phyloP scores from a whole-genome alignment of 2,329 filamentous ascomycete genomes.

The Penicillium sp. region DNA sequence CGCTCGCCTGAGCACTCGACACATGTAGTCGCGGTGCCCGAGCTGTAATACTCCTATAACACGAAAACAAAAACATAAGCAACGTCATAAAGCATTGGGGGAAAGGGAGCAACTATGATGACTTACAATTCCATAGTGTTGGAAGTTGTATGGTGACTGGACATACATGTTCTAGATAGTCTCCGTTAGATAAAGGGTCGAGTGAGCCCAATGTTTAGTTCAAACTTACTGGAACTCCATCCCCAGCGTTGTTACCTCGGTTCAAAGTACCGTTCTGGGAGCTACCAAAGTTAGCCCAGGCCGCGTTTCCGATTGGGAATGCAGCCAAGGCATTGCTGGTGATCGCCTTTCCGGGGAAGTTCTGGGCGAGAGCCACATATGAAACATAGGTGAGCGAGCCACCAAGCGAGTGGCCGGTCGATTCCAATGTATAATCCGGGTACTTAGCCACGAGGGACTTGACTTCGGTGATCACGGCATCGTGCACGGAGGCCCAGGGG shows the following conservation, averaged over 20 bases:
- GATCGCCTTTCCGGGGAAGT: conserved; percentile 39
- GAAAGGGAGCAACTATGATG: not conserved
- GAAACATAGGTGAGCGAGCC: conserved; percentile 42
- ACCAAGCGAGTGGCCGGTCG: conserved; percentile 41
- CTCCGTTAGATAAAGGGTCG: not conserved
- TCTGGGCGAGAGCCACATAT: conserved; percentile 40
- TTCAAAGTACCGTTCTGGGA: conserved; percentile 34
- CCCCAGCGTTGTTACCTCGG: conserved; percentile 36
- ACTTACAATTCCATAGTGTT: conserved; percentile 38
- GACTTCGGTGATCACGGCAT: conserved; percentile 38
- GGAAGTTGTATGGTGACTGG: conserved; percentile 29
- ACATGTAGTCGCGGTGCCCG: conserved; percentile 23
- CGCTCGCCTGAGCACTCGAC: conserved; percentile 35
- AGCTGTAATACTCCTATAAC: conserved; percentile 38
- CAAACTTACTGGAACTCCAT: conserved; percentile 37
- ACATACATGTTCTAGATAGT: conserved; percentile 36
- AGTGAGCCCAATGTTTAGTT: not conserved
- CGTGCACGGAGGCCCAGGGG: conserved; percentile 39
- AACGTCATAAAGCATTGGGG: not conserved
- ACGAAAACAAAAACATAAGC: not conserved
- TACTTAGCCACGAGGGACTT: conserved; percentile 34
- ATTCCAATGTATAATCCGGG: conserved; percentile 39
- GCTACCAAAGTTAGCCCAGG: conserved; percentile 34
- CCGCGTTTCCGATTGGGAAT: conserved; percentile 41
- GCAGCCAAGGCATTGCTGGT: conserved; percentile 41